Percentiles rank a stretch among this genome's conserved stretches.
Evolutionary conservation across 2,329 filamentous ascomycete species (phyloP).

Genomic region (Botryotinia globosa): DNA sequence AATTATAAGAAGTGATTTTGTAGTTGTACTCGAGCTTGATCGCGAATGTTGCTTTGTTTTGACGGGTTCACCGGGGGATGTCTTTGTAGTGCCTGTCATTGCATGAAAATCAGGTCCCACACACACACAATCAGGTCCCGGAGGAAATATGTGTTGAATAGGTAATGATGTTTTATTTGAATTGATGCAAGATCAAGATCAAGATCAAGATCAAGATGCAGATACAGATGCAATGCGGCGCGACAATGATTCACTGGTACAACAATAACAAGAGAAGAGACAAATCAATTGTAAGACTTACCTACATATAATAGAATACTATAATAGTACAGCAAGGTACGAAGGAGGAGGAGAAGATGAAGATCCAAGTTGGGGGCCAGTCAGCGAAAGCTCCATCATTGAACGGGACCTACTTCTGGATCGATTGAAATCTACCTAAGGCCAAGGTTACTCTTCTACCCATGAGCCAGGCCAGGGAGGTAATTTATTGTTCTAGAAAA

Average conservation of each 20-base stretch:
- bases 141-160: background rate
- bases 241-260: background rate
- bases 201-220: background rate
- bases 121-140: background rate
- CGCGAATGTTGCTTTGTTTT: slow-evolving; percentile 11
- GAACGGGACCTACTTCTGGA: background rate
- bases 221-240: background rate
- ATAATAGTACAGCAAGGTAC: background rate
- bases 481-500: background rate
- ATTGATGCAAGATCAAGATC: background rate
- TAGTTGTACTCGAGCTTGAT: slow-evolving; percentile 21
- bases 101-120: slow-evolving; percentile 4
- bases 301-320: background rate
- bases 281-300: background rate
- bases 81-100: slow-evolving; percentile 17
- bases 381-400: background rate
- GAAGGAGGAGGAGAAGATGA: background rate
- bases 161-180: background rate
- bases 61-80: slow-evolving; percentile 10
- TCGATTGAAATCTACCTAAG: background rate
- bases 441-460: background rate
- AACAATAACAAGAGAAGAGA: background rate
- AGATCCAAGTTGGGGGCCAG: background rate
- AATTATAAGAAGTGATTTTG: slow-evolving; percentile 14
- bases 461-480: background rate